Base-by-base conservation (phyloP, 169 alveolate genomes). In the Theileria parva region DNA sequence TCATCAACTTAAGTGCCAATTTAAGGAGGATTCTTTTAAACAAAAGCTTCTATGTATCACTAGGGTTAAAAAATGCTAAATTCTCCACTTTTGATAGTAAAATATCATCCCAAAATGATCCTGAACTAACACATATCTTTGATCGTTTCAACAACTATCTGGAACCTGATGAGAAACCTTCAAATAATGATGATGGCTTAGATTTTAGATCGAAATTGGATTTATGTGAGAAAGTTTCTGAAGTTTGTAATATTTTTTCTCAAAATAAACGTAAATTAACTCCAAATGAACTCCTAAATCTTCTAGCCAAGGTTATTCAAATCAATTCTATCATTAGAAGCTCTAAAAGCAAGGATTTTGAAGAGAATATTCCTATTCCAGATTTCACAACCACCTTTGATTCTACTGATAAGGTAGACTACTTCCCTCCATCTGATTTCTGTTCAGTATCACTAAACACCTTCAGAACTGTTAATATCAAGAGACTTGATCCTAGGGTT, bases 261-360 rank as follows among this genome's bases (percentile, higher is more conserved):
- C 71, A 76, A 39, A 57, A 23, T n/a, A 51, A 79, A 3, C n/a
- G 32, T 28, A 39, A 57, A 8, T 61, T 67, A 55, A 53, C 55
- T 39, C 77, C 89, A 1, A 30, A 25, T 13, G 81, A 83, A 27
- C 59, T 83, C 37, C 28, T 83, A 19, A 44, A 71, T 32, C 34
- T 74, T 39, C 80, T 83, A n/a, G 75, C 86, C 21, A 71, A 75
- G 12, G 71, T 83, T 23, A 68, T 83, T 11, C 77, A 74, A 15
- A 23, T 80, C 34, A 50, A 44, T 44, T 25, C 60, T 27, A 68
- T 50, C 23, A n/a, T 59, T 25, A 59, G 30, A 23, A 21, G 64
- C 17, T 27, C 39, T 21, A 68, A 68, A 68, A 23, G n/a, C 34
- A 15, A 27, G 9, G 77, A 68, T 50, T 68, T 5, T n/a, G 66